phyloP scores from a whole-genome alignment of 495 filamentous ascomycete species.

The Penicillium subrubescens region DNA sequence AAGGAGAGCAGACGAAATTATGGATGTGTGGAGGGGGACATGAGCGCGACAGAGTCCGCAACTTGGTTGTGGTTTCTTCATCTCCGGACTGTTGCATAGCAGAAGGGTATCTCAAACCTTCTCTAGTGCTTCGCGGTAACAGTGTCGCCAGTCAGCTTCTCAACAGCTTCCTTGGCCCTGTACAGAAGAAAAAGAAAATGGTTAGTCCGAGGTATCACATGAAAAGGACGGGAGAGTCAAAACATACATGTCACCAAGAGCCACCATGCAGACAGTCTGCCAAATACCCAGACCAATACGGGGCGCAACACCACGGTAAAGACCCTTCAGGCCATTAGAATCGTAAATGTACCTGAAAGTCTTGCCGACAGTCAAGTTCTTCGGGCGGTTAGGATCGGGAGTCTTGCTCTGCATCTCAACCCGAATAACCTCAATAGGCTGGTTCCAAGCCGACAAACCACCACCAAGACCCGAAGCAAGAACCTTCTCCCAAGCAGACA shows the following conservation, averaged over 20 bases:
- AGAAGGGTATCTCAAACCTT: slow-evolving; percentile 56
- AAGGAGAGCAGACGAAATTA: slow-evolving; percentile 9
- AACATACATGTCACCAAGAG: slow-evolving; percentile 96
- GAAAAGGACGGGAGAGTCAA: slow-evolving; percentile 9
- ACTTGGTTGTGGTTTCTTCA: not conserved
- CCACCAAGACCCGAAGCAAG: slow-evolving; percentile 84
- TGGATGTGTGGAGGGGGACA: not conserved
- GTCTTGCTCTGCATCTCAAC: slow-evolving; percentile 99
- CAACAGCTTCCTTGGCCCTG: slow-evolving; percentile 95
- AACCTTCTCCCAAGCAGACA: slow-evolving; percentile 84
- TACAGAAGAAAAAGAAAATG: slow-evolving; percentile 31
- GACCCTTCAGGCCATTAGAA: slow-evolving; percentile 83
- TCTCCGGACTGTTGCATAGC: slow-evolving; percentile 28
- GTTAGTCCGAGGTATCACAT: slow-evolving; percentile 42
- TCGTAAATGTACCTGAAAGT: slow-evolving; percentile 92
- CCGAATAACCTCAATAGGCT: slow-evolving; percentile 99
- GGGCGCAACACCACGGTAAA: slow-evolving; percentile 94
- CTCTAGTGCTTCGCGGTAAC: slow-evolving; percentile 97
- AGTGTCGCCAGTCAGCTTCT: slow-evolving; percentile 90
- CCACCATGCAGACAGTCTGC: slow-evolving; percentile 99
- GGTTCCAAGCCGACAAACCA: slow-evolving; percentile 96
- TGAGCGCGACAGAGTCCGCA: slow-evolving; percentile 15
- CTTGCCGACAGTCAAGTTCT: slow-evolving; percentile 96
- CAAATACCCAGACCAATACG: slow-evolving; percentile 94
- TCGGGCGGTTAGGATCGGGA: slow-evolving; percentile 92